Conservation (phyloP, 129 eudicot species). For the Flaveria bidentis region DNA sequence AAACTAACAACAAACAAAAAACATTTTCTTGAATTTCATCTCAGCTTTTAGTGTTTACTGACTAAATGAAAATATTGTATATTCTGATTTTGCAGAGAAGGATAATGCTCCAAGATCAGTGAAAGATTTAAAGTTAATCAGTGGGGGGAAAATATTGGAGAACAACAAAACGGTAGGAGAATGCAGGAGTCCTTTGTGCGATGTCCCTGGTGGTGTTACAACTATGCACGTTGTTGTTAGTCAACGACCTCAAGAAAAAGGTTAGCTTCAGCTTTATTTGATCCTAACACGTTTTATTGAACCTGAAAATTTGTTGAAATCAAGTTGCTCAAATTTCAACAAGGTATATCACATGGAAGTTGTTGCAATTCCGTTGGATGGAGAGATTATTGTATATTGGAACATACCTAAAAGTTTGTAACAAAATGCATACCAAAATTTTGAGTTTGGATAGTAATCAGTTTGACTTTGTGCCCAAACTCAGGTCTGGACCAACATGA, state of each 20-base stretch:
- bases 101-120: conserved; percentile 66
- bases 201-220: conserved; percentile 61
- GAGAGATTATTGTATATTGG: not conserved
- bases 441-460: not conserved
- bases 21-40: not conserved
- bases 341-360: not conserved
- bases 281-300: not conserved
- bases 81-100: conserved; percentile 45
- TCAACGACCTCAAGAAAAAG: conserved; percentile 58
- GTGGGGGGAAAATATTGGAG: conserved; percentile 70
- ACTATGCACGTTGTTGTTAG: conserved; percentile 81
- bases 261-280: conserved; percentile 16
- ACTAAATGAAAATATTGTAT: not conserved
- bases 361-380: not conserved
- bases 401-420: not conserved
- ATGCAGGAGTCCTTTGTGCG: conserved; percentile 63
- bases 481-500: not conserved
- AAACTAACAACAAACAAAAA: not conserved
- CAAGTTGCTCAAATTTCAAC: not conserved
- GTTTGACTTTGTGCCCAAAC: not conserved
- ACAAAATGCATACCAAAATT: not conserved
- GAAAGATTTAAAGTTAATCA: conserved; percentile 59
- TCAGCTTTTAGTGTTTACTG: conserved; percentile 1
- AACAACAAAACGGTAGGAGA: conserved; percentile 70
- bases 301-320: not conserved